phyloP scores from a whole-genome alignment of 2,329 filamentous ascomycete species.

The Cryoendolithus antarcticus region DNA sequence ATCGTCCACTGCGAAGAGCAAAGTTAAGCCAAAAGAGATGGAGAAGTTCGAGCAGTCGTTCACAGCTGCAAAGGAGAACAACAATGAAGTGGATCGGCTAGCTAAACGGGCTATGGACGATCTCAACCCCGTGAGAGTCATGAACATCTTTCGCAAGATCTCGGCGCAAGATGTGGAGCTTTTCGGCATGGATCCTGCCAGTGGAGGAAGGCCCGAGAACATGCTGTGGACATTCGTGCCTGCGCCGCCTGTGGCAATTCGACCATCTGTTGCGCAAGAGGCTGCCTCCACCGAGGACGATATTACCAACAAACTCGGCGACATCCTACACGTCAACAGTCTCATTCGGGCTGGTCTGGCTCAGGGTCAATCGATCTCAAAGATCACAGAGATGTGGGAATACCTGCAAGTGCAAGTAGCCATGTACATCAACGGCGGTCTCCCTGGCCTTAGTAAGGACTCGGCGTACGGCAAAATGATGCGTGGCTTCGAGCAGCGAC shows the following conservation, averaged over 20 bases:
- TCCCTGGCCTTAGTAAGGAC: constrained; percentile 74
- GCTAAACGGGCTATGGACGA: constrained; percentile 88
- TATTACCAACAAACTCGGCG: constrained; percentile 88
- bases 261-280: constrained; percentile 88
- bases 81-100: constrained; percentile 79
- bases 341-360: constrained; percentile 72
- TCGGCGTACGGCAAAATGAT: constrained; percentile 78
- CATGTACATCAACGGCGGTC: constrained; percentile 95
- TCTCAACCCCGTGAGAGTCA: constrained; percentile 72
- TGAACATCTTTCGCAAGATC: constrained; percentile 87
- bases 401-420: constrained; percentile 90
- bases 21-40: constrained; percentile 71
- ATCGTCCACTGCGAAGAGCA: constrained; percentile 74
- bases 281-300: constrained; percentile 92
- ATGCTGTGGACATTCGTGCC: constrained; percentile 96
- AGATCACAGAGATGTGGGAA: constrained; percentile 97
- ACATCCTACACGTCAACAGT: constrained; percentile 86
- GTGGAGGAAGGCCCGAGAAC: constrained; percentile 84
- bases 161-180: constrained; percentile 78
- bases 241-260: constrained; percentile 84
- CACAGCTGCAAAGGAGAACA: constrained; percentile 60
- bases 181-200: constrained; percentile 65
- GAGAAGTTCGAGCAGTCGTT: constrained; percentile 79
- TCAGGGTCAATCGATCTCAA: constrained; percentile 73
- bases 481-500: constrained; percentile 82